Evolutionary conservation across 192 early-diverging fungal genomes (phyloP).

Genomic region (Umbelopsis ramanniana): DNA sequence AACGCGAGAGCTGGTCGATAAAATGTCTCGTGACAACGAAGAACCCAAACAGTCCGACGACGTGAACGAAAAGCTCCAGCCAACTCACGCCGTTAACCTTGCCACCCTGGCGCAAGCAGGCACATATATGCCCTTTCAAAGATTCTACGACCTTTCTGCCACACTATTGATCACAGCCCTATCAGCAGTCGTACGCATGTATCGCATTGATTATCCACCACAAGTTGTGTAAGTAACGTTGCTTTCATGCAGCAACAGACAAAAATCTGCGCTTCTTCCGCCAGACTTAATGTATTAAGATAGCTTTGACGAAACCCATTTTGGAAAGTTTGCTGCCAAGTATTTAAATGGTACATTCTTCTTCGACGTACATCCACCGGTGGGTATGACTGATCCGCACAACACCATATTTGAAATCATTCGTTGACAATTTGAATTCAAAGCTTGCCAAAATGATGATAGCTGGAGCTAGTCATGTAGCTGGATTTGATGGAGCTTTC

Average conservation of each 20-base stretch:
- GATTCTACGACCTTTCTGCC: neutral
- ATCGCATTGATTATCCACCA: constrained; percentile 67
- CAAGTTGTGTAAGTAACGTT: constrained; percentile 69
- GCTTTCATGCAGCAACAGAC: too few species aligned
- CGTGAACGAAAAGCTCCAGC: too few species aligned
- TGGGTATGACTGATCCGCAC: neutral
- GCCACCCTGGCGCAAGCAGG: neutral
- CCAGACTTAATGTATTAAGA: neutral
- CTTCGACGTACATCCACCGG: constrained; percentile 95
- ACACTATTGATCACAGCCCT: neutral
- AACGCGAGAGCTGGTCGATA: neutral
- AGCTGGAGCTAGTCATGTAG: constrained; percentile 69
- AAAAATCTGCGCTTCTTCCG: too few species aligned
- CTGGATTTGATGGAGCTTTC: constrained; percentile 89
- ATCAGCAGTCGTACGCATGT: constrained; percentile 60
- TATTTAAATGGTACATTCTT: constrained; percentile 88
- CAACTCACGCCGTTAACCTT: neutral
- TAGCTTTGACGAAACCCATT: constrained; percentile 40
- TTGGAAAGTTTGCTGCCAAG: constrained; percentile 53
- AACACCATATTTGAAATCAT: neutral
- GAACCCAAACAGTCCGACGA: neutral
- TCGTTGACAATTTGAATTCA: neutral
- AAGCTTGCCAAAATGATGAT: constrained; percentile 88
- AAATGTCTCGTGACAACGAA: neutral
- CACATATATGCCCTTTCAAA: neutral